Conservation (phyloP, 2,329 filamentous ascomycete genomes). For the Thermoascus crustaceus region DNA sequence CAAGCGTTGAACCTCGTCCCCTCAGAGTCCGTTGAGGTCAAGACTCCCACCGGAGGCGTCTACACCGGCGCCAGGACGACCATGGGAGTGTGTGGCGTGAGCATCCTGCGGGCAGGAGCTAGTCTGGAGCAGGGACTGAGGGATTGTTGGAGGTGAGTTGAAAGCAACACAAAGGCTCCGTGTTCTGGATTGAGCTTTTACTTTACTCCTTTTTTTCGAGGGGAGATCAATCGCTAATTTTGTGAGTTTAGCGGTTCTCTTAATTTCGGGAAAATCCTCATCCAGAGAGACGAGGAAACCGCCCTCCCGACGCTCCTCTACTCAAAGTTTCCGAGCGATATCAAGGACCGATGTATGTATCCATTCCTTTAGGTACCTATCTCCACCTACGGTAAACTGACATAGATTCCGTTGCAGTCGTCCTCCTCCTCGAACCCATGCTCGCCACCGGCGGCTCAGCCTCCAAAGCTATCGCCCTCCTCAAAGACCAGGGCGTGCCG, state of each 20-base stretch:
- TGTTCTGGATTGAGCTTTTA: too few species aligned
- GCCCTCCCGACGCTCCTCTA: constrained; percentile 21
- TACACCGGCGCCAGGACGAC: constrained; percentile 11
- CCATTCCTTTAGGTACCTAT: not conserved
- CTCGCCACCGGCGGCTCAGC: constrained; percentile 15
- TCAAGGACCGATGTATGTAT: constrained; percentile 13
- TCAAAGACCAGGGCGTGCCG: constrained; percentile 9
- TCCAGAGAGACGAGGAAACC: constrained; percentile 26
- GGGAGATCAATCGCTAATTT: too few species aligned
- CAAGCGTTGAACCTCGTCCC: constrained; percentile 14
- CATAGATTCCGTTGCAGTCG: constrained; percentile 6
- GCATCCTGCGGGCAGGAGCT: constrained; percentile 25
- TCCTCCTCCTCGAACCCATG: constrained; percentile 15
- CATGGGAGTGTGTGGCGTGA: constrained; percentile 21
- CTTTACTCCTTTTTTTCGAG: not conserved
- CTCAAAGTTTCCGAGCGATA: constrained; percentile 20
- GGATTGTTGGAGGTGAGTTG: constrained; percentile 17
- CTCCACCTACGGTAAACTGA: not conserved
- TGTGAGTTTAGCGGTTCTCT: constrained; percentile 15
- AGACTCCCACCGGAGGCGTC: constrained; percentile 9
- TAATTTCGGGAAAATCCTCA: constrained; percentile 26
- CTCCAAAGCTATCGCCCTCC: constrained; percentile 9
- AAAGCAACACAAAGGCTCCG: not conserved
- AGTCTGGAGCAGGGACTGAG: constrained; percentile 25
- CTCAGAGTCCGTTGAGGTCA: constrained; percentile 5